Evolutionary conservation across 2,329 filamentous ascomycete species (phyloP).

Genomic region (Colletotrichum chlorophyti): DNA sequence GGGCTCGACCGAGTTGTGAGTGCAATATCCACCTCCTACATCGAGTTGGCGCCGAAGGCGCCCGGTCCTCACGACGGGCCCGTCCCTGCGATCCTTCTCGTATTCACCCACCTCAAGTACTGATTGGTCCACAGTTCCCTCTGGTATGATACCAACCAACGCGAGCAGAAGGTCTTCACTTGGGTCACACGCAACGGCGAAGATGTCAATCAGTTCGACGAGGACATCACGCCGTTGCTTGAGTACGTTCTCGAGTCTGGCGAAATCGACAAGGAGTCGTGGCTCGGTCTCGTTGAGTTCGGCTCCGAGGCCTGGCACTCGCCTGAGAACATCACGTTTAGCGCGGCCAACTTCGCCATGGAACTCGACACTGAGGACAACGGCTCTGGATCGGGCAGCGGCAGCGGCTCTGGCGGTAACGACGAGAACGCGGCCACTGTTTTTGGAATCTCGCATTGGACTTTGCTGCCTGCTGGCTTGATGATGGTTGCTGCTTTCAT

Average conservation of each 20-base stretch:
- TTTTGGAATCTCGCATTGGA: not conserved
- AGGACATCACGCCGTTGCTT: constrained; percentile 39
- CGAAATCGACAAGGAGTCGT: constrained; percentile 34
- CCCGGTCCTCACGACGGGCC: not conserved
- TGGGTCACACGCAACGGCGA: constrained; percentile 34
- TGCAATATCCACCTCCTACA: not conserved
- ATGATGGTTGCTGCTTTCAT: constrained; percentile 1
- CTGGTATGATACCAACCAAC: constrained; percentile 37
- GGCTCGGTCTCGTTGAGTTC: constrained; percentile 39
- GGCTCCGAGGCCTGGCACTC: constrained; percentile 40
- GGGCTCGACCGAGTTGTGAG: constrained; percentile 37
- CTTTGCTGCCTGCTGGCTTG: not conserved
- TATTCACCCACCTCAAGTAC: not conserved
- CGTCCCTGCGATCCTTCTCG: not conserved
- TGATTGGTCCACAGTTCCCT: constrained; percentile 32
- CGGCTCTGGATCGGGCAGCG: too few relatives aligned
- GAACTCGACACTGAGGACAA: constrained; percentile 28
- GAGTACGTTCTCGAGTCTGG: constrained; percentile 38
- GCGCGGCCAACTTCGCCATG: constrained; percentile 35
- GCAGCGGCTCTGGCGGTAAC: not conserved
- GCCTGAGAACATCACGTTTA: constrained; percentile 38
- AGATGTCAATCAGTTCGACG: constrained; percentile 35
- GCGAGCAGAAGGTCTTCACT: constrained; percentile 38
- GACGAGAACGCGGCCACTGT: constrained; percentile 1
- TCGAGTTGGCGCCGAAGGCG: not conserved